These are phyloP conservation scores for Hypoxylon intermedium DNA, from an alignment of 495 filamentous ascomycete genomes.

Conservation along the genomic window DNA sequence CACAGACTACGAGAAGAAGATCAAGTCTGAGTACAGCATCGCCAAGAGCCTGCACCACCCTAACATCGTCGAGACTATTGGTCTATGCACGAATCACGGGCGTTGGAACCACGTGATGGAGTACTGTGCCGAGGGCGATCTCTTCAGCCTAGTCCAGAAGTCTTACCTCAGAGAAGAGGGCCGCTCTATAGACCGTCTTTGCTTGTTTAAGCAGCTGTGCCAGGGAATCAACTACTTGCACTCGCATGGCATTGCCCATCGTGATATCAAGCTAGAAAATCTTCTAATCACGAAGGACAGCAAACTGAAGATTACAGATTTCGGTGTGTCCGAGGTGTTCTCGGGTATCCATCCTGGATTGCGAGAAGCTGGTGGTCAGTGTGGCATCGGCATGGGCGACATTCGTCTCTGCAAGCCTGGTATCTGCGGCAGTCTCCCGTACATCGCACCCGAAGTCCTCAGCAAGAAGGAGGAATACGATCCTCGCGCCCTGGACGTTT, in stretches of 20 bases:
- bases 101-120: constrained; percentile 88
- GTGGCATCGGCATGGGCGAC: constrained; percentile 70
- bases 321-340: constrained; percentile 80
- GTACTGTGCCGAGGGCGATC: constrained; percentile 76
- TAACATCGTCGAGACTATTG: constrained; percentile 77
- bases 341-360: constrained; percentile 75
- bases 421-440: constrained; percentile 77
- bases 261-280: constrained; percentile 86
- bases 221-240: constrained; percentile 75
- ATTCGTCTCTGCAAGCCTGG: constrained; percentile 71
- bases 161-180: constrained; percentile 66
- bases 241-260: constrained; percentile 74
- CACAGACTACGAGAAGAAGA: constrained; percentile 76
- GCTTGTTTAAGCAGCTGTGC: constrained; percentile 81
- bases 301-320: constrained; percentile 81
- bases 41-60: constrained; percentile 78
- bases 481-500: constrained; percentile 76
- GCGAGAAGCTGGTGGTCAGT: constrained; percentile 65
- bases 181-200: constrained; percentile 70
- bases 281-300: constrained; percentile 72
- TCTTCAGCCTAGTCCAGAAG: constrained; percentile 70
- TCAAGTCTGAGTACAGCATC: constrained; percentile 81
- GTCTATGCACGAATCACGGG: constrained; percentile 69
- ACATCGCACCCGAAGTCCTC: constrained; percentile 80
- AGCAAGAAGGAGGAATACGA: constrained; percentile 71